These are phyloP conservation scores for Scytalidium lignicola DNA, from an alignment of 2,329 filamentous ascomycete genomes.

Conservation along the genomic window DNA sequence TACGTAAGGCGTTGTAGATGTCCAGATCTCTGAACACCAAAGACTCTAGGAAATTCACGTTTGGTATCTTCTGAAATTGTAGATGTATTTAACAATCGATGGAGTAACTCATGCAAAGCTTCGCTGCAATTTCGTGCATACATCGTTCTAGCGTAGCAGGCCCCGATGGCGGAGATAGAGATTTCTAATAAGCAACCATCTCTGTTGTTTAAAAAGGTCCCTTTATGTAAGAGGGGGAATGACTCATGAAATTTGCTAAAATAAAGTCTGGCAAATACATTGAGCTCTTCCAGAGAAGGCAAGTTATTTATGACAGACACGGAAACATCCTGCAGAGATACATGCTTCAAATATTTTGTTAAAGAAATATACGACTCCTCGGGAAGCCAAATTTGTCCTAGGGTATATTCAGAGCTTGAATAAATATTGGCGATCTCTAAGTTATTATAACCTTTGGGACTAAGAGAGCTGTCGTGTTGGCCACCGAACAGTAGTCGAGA, in stretches of 20 bases:
- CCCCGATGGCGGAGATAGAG: conserved; percentile 2
- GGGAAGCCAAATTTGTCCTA: conserved; percentile 2
- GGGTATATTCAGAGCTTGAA: neutral
- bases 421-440: neutral
- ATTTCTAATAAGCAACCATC: conserved; percentile 2
- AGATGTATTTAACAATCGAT: conserved; percentile 2
- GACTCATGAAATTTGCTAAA: conserved; percentile 5
- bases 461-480: neutral
- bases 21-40: neutral
- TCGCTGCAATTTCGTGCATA: conserved; percentile 3
- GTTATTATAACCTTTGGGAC: conserved; percentile 1
- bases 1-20: conserved; percentile 1
- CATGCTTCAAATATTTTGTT: conserved; percentile 3
- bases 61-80: conserved; percentile 1
- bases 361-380: conserved; percentile 2
- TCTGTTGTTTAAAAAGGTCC: conserved; percentile 1
- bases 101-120: conserved; percentile 2
- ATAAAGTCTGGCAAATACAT: conserved; percentile 5
- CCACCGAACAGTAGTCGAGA: neutral
- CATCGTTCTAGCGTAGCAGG: conserved; percentile 1
- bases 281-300: conserved; percentile 3
- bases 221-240: conserved; percentile 7
- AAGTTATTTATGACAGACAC: neutral
- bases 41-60: conserved; percentile 1
- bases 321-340: neutral